Conservation (phyloP, 331 rosid species). For the Erythrophleum ivorense region DNA sequence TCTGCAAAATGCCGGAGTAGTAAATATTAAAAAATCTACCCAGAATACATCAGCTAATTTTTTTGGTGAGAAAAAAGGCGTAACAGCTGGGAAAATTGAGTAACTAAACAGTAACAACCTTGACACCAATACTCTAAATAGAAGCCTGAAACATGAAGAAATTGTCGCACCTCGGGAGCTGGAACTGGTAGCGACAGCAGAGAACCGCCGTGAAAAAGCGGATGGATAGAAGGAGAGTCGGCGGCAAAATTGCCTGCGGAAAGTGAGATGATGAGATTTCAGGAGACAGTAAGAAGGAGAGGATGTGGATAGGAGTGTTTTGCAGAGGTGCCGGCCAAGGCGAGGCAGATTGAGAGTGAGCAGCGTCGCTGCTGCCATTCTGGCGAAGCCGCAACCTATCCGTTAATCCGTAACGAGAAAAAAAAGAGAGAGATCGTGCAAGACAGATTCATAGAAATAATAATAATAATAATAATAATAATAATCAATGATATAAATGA, state of each 20-base stretch:
- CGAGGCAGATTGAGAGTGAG: constrained; percentile 62
- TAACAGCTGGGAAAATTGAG: background rate
- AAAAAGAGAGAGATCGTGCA: background rate
- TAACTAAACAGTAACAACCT: background rate
- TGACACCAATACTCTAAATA: background rate
- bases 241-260: constrained; percentile 50
- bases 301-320: constrained; percentile 35
- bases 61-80: background rate
- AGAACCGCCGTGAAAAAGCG: constrained; percentile 54
- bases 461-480: too few relatives aligned
- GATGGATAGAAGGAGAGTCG: constrained; percentile 40
- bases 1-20: constrained; percentile 48
- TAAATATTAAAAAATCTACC: background rate
- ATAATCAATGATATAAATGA: too few relatives aligned
- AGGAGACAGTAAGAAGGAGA: constrained; percentile 9
- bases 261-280: constrained; percentile 42
- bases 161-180: constrained; percentile 51
- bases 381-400: background rate
- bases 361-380: constrained; percentile 45
- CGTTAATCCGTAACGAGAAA: background rate
- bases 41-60: background rate
- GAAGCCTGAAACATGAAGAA: constrained; percentile 11
- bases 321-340: constrained; percentile 54
- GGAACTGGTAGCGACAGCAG: constrained; percentile 44
- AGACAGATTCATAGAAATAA: too few relatives aligned